Conservation (phyloP, 495 filamentous ascomycete genomes). For the Haplographium delicatum region DNA sequence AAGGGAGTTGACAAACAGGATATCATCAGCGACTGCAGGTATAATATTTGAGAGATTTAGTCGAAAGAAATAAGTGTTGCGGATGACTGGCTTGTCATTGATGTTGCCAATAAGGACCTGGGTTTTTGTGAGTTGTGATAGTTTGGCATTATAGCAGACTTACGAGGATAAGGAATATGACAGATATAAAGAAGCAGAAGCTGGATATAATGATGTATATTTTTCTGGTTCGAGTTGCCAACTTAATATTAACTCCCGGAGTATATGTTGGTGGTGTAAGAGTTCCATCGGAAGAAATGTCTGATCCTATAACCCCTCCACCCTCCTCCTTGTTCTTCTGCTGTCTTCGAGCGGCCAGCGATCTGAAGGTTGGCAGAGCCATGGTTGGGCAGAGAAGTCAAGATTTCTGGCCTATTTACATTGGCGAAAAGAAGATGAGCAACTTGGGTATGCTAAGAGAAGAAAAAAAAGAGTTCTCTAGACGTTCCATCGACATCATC, state of each 20-base stretch:
- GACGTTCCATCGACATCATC: constrained; percentile 13
- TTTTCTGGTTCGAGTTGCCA: constrained; percentile 51
- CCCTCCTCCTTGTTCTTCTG: constrained; percentile 11
- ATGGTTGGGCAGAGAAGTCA: constrained; percentile 6
- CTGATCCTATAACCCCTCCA: constrained; percentile 6
- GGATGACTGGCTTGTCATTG: constrained; percentile 51
- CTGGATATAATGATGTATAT: constrained; percentile 54
- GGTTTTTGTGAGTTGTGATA: constrained; percentile 12
- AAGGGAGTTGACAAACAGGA: constrained; percentile 70
- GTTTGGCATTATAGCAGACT: constrained; percentile 4
- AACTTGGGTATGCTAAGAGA: constrained; percentile 3
- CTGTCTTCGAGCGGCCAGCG: constrained; percentile 15
- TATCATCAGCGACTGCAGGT: constrained; percentile 58
- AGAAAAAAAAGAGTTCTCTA: not conserved
- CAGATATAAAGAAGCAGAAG: constrained; percentile 64
- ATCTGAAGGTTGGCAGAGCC: constrained; percentile 29
- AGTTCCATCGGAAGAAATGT: constrained; percentile 11
- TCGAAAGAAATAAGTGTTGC: constrained; percentile 73
- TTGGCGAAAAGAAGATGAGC: not conserved
- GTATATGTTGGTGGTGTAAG: constrained; percentile 8
- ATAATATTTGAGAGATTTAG: constrained; percentile 82
- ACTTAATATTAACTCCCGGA: constrained; percentile 34
- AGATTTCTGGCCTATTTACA: not conserved
- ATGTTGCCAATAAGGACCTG: constrained; percentile 68
- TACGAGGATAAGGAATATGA: constrained; percentile 71